phyloP scores from a whole-genome alignment of 176 grass and related monocot species.

The Triticum urartu region DNA sequence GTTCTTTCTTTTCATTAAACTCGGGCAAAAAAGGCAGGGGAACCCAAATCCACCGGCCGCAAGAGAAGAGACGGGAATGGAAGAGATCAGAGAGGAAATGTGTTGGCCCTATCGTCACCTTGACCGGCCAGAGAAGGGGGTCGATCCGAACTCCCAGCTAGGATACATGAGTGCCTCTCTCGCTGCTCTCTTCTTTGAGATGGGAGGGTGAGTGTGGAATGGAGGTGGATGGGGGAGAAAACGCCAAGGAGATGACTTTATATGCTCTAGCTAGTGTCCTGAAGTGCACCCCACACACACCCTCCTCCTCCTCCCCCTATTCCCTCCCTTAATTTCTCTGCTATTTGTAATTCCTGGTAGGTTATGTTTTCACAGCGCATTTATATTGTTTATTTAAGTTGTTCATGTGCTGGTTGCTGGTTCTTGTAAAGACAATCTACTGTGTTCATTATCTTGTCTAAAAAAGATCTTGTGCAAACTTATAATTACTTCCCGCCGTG shows the following conservation, averaged over 20 bases:
- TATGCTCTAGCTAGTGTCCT: neutral
- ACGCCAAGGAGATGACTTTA: neutral
- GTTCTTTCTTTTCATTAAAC: no score
- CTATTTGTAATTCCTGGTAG: neutral
- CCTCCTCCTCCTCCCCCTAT: no score
- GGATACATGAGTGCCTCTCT: neutral
- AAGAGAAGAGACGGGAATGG: no score
- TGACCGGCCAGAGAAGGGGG: neutral
- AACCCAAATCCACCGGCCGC: no score
- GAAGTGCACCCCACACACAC: neutral
- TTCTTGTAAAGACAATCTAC: neutral
- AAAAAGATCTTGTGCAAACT: no score
- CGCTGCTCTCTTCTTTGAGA: neutral
- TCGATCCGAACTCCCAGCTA: neutral
- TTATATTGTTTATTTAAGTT: neutral
- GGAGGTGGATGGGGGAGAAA: neutral
- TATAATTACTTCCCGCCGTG: no score
- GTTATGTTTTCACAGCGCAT: neutral
- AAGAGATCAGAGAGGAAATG: no score
- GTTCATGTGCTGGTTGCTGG: neutral
- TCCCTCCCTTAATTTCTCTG: no score
- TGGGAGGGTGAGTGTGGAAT: no score
- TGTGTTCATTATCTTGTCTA: neutral
- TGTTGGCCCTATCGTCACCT: no score
- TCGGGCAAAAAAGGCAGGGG: no score